Conservation (phyloP, 768 basidiomycete genomes). For the Collybia mongolica region DNA sequence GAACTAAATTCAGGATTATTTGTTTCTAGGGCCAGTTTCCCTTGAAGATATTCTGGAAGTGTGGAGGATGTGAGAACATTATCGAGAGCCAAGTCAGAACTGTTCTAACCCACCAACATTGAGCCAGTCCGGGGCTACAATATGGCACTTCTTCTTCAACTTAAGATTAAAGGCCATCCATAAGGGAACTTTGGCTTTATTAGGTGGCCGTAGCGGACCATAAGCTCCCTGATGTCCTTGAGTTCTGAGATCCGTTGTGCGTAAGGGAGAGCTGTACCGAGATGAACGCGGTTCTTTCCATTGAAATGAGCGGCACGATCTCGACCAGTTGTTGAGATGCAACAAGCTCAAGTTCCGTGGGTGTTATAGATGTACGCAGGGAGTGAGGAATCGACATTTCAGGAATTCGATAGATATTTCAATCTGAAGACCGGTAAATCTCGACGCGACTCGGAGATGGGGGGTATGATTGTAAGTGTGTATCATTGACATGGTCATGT, state of each 20-base stretch:
- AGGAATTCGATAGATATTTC: no score
- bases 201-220: slow-evolving; percentile 89
- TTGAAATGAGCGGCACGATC: slow-evolving; percentile 84
- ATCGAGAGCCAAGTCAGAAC: neutral
- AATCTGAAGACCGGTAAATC: no score
- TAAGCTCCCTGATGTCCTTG: slow-evolving; percentile 71
- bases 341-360: slow-evolving; percentile 85
- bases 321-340: slow-evolving; percentile 84
- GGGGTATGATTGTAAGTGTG: slow-evolving; percentile 2
- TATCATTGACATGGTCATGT: slow-evolving; percentile 22
- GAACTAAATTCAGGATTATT: slow-evolving; percentile 69
- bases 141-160: slow-evolving; percentile 91
- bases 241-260: slow-evolving; percentile 11
- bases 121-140: slow-evolving; percentile 89
- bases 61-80: neutral
- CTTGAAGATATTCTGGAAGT: slow-evolving; percentile 74
- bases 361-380: slow-evolving; percentile 71
- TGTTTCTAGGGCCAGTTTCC: slow-evolving; percentile 72
- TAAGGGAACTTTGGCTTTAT: slow-evolving; percentile 81
- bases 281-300: slow-evolving; percentile 91
- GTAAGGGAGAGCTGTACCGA: slow-evolving; percentile 52
- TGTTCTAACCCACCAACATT: slow-evolving; percentile 62
- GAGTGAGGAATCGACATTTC: slow-evolving; percentile 77
- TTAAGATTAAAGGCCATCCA: slow-evolving; percentile 98
- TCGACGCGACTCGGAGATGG: neutral